Evolutionary conservation across 352 stramenopile genomes (phyloP).

Genomic region (Pythium sukuiense): DNA sequence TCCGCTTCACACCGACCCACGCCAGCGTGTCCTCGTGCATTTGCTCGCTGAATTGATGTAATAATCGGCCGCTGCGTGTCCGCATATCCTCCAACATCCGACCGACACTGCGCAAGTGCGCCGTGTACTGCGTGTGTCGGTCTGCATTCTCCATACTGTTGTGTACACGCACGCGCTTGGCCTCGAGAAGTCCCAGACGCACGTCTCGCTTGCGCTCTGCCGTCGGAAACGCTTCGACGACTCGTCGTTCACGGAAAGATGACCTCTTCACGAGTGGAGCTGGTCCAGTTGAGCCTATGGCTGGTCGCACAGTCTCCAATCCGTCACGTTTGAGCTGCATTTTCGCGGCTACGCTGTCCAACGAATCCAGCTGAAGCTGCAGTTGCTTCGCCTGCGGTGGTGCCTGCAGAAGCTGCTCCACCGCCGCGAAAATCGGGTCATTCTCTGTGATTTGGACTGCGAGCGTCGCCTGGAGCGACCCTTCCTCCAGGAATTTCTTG

Average conservation of each 20-base stretch:
- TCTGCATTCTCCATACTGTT: neutral
- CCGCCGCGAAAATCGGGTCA: constrained; percentile 28
- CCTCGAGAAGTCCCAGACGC: constrained; percentile 16
- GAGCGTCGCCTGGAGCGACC: constrained; percentile 25
- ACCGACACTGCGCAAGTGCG: neutral
- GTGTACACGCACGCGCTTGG: constrained; percentile 12
- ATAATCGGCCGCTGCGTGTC: constrained; percentile 21
- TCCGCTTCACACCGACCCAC: constrained; percentile 5
- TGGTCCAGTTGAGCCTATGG: constrained; percentile 2
- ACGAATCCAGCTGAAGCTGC: constrained; percentile 23
- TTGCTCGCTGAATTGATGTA: constrained; percentile 25
- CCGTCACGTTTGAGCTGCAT: constrained; percentile 15
- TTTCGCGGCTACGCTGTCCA: constrained; percentile 8
- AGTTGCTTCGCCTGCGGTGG: constrained; percentile 21
- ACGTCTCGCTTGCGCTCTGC: constrained; percentile 19
- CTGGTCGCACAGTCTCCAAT: constrained; percentile 5
- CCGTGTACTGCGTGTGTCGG: constrained; percentile 13
- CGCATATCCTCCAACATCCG: constrained; percentile 16
- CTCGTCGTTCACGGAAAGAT: constrained; percentile 19
- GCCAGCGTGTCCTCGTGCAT: constrained; percentile 20
- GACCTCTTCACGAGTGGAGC: constrained; percentile 19
- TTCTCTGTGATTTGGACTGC: constrained; percentile 23
- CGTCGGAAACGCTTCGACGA: constrained; percentile 15
- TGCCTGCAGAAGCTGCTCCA: constrained; percentile 22
- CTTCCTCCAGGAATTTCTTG: constrained; percentile 27